Percentiles rank a stretch among this genome's conserved stretches.
These are phyloP conservation scores for Ceratocystiopsis brevicomis DNA, from an alignment of 2,329 filamentous ascomycete genomes.

Conservation along the genomic window DNA sequence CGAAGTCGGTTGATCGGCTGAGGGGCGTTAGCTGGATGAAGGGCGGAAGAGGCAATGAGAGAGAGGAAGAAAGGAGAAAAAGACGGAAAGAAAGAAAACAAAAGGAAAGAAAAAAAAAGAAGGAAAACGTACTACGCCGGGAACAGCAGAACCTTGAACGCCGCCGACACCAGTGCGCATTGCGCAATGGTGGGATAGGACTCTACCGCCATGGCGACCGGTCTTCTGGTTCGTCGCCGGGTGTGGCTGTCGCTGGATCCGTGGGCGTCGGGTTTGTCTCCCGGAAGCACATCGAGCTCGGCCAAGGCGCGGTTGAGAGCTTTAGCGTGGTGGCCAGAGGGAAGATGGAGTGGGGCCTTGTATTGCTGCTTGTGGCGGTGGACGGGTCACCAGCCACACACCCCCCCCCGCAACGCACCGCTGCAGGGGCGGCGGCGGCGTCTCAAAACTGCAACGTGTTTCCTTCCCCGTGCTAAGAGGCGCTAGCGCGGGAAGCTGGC, in stretches of 20 bases:
- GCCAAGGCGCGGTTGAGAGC: background rate
- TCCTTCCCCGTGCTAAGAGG: too few relatives aligned
- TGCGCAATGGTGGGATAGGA: conserved; percentile 74
- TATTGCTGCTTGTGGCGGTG: too few relatives aligned
- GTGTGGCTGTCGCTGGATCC: background rate
- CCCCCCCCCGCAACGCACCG: too few relatives aligned
- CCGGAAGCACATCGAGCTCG: background rate
- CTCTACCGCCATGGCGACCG: conserved; percentile 43
- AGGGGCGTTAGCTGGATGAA: conserved; percentile 2
- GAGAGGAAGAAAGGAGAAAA: background rate
- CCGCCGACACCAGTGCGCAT: conserved; percentile 68
- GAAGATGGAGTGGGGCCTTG: too few relatives aligned
- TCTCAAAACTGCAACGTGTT: too few relatives aligned
- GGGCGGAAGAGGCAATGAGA: background rate
- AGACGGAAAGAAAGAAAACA: background rate
- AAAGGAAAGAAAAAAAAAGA: background rate
- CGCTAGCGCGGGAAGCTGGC: too few relatives aligned
- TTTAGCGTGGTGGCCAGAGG: too few relatives aligned
- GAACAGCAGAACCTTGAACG: conserved; percentile 81
- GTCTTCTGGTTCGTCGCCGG: background rate
- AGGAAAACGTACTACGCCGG: conserved; percentile 63
- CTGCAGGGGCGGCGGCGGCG: too few relatives aligned
- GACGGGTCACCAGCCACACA: too few relatives aligned
- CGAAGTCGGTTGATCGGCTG: conserved; percentile 97
- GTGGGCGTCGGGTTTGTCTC: background rate